phyloP scores from a whole-genome alignment of 208 protist species.

The Acanthamoeba healyi region DNA sequence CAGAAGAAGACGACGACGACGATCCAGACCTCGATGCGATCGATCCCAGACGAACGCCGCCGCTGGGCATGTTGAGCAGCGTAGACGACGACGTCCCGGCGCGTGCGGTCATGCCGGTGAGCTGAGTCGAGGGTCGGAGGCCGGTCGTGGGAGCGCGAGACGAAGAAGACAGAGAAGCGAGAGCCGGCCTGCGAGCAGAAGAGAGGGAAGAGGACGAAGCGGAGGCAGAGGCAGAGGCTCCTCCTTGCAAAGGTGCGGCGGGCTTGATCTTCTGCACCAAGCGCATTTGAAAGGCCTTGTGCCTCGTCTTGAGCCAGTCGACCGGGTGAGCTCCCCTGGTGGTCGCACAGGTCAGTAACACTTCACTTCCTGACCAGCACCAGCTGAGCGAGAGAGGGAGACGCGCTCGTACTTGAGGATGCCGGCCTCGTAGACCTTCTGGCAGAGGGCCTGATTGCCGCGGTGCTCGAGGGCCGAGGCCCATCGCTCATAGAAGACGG shows the following conservation, averaged over 20 bases:
- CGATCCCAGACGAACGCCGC: not conserved
- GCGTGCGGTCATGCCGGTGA: not conserved
- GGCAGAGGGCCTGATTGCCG: not conserved
- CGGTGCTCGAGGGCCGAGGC: not conserved
- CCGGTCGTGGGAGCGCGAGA: no score
- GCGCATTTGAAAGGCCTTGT: not conserved
- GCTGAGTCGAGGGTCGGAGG: not conserved
- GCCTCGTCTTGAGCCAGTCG: not conserved
- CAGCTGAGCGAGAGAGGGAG: no score
- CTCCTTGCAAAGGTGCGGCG: no score
- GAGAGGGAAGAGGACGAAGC: not conserved
- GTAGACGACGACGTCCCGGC: not conserved
- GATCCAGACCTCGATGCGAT: not conserved
- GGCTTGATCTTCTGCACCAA: not conserved
- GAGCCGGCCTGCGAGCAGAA: not conserved
- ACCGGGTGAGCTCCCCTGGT: not conserved
- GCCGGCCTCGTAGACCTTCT: conserved; percentile 21
- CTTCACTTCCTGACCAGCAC: no score
- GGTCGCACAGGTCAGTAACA: no score
- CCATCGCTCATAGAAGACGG: conserved; percentile 3
- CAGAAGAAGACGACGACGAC: no score
- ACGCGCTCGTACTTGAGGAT: not conserved
- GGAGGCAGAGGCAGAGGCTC: no score
- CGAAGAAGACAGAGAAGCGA: not conserved
- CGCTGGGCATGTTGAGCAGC: not conserved